Conservation (phyloP, 495 filamentous ascomycete species). For the Viridothelium virens region DNA sequence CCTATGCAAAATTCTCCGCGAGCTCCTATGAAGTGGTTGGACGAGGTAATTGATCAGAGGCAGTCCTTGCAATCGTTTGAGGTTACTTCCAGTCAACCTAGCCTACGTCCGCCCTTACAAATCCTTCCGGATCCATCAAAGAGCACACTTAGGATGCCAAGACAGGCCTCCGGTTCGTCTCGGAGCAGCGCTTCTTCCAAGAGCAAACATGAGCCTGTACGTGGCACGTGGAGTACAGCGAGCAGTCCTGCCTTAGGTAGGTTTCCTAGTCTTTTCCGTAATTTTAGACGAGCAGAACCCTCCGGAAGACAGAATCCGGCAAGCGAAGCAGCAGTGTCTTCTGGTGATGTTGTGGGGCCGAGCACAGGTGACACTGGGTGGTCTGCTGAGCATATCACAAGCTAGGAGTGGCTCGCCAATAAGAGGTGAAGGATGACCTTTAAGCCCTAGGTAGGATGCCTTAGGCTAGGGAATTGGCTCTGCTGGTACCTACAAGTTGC, state of each 20-base stretch:
- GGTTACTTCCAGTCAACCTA: not conserved
- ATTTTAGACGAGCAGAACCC: not conserved
- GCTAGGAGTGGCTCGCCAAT: not conserved
- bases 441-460: not conserved
- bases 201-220: not conserved
- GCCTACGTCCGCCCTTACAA: no score
- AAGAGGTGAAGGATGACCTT: not conserved
- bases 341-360: not conserved
- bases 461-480: not conserved
- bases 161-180: not conserved
- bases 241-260: slow-evolving; percentile 8
- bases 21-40: not conserved
- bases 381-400: not conserved
- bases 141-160: not conserved
- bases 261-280: slow-evolving; percentile 3
- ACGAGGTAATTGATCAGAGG: not conserved
- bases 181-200: not conserved
- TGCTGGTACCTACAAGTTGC: not conserved
- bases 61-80: not conserved
- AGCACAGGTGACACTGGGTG: not conserved
- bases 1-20: no score
- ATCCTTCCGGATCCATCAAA: not conserved
- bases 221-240: not conserved
- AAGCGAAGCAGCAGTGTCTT: not conserved
- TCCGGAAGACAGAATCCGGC: not conserved